Conservation (phyloP, 169 alveolate species). For the Cryptosporidium meleagridis region DNA sequence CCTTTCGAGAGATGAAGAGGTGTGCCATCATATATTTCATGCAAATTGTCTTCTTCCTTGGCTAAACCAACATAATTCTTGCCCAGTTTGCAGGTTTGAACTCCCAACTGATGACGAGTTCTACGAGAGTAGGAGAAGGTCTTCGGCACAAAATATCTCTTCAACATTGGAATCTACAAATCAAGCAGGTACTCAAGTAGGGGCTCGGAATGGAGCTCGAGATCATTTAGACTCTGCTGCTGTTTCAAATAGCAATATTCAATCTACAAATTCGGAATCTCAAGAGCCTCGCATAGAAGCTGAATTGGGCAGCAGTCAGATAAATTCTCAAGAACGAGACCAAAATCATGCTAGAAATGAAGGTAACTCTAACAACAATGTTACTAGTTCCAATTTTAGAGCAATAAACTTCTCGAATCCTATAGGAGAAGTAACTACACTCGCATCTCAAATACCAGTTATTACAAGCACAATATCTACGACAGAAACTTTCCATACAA, state of each 20-base stretch:
- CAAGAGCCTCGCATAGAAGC: not conserved
- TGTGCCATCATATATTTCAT: conserved; percentile 94
- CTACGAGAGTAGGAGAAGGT: conserved; percentile 85
- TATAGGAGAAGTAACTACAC: conserved; percentile 18
- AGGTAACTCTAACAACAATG: not conserved
- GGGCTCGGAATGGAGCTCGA: not conserved
- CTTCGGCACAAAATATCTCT: not conserved
- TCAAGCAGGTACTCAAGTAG: not conserved
- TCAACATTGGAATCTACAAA: not conserved
- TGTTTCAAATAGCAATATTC: not conserved
- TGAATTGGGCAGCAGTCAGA: not conserved
- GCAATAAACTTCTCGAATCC: conserved; percentile 4
- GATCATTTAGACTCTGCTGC: not conserved
- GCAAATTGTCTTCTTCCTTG: conserved; percentile 94
- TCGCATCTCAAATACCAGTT: conserved; percentile 44
- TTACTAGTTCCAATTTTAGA: not conserved
- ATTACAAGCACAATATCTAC: conserved; percentile 40
- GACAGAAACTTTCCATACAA: conserved; percentile 12
- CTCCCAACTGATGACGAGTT: conserved; percentile 93
- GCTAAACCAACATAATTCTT: conserved; percentile 93
- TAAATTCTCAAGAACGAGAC: not conserved
- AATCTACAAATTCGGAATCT: conserved; percentile 7
- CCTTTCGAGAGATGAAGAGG: conserved; percentile 78
- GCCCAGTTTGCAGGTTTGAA: conserved; percentile 96
- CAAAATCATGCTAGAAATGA: not conserved